Conservation (phyloP, 1,284 basidiomycete genomes). For the Papiliotrema fonsecae region DNA sequence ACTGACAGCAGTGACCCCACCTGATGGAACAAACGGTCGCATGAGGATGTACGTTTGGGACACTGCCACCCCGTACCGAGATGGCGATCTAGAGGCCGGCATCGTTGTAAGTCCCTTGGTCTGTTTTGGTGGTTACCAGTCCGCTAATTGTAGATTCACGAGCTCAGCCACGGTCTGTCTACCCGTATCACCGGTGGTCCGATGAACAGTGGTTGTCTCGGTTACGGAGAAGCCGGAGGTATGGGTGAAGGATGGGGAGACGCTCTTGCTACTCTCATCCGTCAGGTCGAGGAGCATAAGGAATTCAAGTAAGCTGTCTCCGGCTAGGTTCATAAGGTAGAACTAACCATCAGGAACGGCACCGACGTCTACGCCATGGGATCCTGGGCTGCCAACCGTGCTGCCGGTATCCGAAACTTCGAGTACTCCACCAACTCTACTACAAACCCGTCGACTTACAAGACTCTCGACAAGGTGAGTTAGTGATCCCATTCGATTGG, state of each 20-base stretch:
- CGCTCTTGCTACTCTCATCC: conserved; percentile 77
- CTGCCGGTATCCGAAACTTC: conserved; percentile 79
- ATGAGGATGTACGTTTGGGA: conserved; percentile 99
- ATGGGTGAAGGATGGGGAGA: conserved; percentile 81
- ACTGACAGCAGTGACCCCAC: conserved; percentile 46
- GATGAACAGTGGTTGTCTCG: conserved; percentile 84
- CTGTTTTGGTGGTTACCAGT: conserved; percentile 67
- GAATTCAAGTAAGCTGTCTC: conserved; percentile 43
- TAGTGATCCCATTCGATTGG: conserved; percentile 63
- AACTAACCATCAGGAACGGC: conserved; percentile 42
- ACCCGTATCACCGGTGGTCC: conserved; percentile 93
- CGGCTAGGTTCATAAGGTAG: not conserved
- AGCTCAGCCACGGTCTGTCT: conserved; percentile 71
- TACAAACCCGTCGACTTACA: conserved; percentile 86
- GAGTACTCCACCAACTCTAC: conserved; percentile 70
- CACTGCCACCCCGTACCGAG: conserved; percentile 78
- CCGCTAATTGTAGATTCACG: not conserved
- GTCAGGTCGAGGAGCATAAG: conserved; percentile 65
- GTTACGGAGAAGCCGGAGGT: conserved; percentile 91
- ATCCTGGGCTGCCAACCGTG: conserved; percentile 81
- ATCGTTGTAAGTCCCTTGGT: conserved; percentile 56
- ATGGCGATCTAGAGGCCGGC: conserved; percentile 90
- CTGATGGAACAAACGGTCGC: conserved; percentile 64
- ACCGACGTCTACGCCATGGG: conserved; percentile 71
- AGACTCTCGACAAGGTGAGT: conserved; percentile 79